Conservation (phyloP, 305 asterid genomes). For the Ajuga reptans region DNA sequence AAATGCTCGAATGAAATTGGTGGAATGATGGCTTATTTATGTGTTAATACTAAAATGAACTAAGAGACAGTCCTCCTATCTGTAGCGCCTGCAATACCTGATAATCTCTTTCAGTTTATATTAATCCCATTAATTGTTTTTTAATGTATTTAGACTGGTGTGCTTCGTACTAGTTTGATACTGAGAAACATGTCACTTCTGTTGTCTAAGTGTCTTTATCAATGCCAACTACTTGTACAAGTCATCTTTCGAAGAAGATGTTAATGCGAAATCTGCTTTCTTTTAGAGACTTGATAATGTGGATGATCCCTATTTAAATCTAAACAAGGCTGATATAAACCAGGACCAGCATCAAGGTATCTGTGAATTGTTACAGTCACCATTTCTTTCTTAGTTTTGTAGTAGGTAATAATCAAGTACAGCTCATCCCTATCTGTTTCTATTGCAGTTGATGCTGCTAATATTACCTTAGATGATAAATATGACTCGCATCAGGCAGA, state of each 20-base stretch:
- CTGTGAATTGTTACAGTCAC: constrained; percentile 9
- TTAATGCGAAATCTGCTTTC: constrained; percentile 13
- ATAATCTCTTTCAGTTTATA: constrained; percentile 7
- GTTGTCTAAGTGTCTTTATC: background rate
- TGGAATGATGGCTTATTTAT: background rate
- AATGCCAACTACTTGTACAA: background rate
- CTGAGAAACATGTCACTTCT: constrained; percentile 1
- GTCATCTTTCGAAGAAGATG: background rate
- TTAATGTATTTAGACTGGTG: background rate
- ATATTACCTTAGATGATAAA: constrained; percentile 60
- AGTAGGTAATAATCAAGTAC: constrained; percentile 12
- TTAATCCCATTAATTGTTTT: background rate
- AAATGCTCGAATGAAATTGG: constrained; percentile 1
- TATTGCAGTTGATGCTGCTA: constrained; percentile 59
- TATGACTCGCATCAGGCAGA: constrained; percentile 42
- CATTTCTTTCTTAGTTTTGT: constrained; percentile 5
- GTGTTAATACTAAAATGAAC: constrained; percentile 4
- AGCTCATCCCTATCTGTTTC: constrained; percentile 16
- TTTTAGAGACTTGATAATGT: constrained; percentile 64
- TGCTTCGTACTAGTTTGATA: constrained; percentile 7
- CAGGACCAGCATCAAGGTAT: constrained; percentile 76
- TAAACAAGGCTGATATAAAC: constrained; percentile 31
- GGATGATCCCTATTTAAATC: constrained; percentile 44
- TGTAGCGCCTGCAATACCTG: background rate
- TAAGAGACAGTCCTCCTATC: background rate